Evolutionary conservation across 208 protist genomes (phyloP), one percentile per base, ranked within the genome.

Genomic region (Acanthamoeba healyi): DNA sequence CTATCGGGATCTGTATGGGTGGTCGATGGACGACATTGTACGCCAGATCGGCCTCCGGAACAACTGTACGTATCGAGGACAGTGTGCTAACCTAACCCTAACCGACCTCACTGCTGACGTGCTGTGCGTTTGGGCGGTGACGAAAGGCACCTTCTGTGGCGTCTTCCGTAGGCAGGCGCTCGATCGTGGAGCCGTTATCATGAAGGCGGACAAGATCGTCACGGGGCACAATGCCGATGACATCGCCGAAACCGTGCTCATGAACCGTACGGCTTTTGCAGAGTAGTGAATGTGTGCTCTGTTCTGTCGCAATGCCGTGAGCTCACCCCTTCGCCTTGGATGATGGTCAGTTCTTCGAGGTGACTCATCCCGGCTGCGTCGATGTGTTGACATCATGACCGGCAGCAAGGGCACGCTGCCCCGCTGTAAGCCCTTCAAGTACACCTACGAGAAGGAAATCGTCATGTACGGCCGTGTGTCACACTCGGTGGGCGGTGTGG

Each of bases 151-250:
- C 17, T 99, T 99, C 94, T 99, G 99, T 95, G 99, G 99, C 87
- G 98, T 99, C 54, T 99, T 99, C 74, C 97, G 99, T 14, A 96
- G 99, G 29, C 98, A 99, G 92, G 98, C 99, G 10, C 97, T 99
- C 0, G 98, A 99, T 94, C 95, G 98, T 29, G 99, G 98, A 9
- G 98, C 99, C 7, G 96, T 94, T 14, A 87, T 98, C n/a, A 74
- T 96, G 40, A 95, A 96, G 4, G 98, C 97, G 5, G 97, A 98
- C 87, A 98, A 99, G 79, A 98, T 99, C 65, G 99, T 98, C 2
- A 99, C 98, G 3, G 99, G 99, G 17, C 99, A 99, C 96, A 99
- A 99, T 97, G 99, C 99, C 3, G 99, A 99, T 94, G 99, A 99
- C 95, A 97, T 98, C 51, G 99, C 99, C 38, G 99, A 99, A 94